phyloP scores from a whole-genome alignment of 495 filamentous ascomycete genomes.

The Trichoderma gamsii region DNA sequence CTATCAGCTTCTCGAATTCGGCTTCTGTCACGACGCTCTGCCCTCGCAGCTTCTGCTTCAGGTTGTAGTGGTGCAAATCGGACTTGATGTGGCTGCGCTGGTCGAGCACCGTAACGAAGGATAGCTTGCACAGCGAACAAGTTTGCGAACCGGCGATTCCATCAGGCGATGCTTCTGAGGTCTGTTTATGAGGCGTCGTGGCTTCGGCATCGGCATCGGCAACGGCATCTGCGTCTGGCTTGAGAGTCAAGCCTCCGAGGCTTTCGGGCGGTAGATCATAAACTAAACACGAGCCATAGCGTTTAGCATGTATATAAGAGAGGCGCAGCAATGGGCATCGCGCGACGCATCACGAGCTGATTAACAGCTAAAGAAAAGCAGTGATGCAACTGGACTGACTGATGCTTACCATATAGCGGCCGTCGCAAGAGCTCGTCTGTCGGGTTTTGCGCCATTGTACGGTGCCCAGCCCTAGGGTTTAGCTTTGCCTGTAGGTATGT shows the following conservation, averaged over 20 bases:
- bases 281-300: slow-evolving; percentile 39
- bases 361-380: not conserved
- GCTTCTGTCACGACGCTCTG: slow-evolving; percentile 60
- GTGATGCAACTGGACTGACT: not conserved
- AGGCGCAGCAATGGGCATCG: slow-evolving; percentile 2
- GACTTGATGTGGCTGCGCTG: slow-evolving; percentile 81
- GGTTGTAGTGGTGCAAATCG: slow-evolving; percentile 90
- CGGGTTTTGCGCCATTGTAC: slow-evolving; percentile 27
- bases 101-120: slow-evolving; percentile 65
- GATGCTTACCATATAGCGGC: slow-evolving; percentile 32
- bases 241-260: slow-evolving; percentile 60
- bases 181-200: slow-evolving; percentile 22
- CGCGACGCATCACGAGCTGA: slow-evolving; percentile 7
- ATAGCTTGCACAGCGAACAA: slow-evolving; percentile 72
- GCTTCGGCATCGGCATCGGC: not conserved
- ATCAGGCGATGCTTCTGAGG: slow-evolving; percentile 19
- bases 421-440: slow-evolving; percentile 35
- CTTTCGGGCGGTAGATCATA: slow-evolving; percentile 82
- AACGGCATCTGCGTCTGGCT: slow-evolving; percentile 29
- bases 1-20: slow-evolving; percentile 80
- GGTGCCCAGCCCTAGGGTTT: not conserved
- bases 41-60: slow-evolving; percentile 80
- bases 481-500: not conserved
- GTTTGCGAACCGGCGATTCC: slow-evolving; percentile 58
- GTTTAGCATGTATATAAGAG: not conserved